Conservation (phyloP, 2,329 filamentous ascomycete genomes). For the Trichophyton rubrum region DNA sequence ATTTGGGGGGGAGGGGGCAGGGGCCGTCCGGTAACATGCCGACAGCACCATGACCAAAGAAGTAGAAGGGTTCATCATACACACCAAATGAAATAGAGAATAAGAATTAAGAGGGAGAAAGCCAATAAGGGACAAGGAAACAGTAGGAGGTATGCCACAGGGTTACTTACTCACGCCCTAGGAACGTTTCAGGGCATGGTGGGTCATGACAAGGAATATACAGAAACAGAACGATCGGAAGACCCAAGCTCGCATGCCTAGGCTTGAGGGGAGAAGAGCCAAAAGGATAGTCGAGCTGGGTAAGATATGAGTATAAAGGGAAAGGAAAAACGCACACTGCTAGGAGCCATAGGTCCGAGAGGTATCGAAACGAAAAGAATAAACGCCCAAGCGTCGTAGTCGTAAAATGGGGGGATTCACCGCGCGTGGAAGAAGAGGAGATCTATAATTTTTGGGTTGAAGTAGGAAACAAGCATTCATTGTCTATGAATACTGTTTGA, state of each 20-base stretch:
- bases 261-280: not conserved
- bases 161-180: slow-evolving; percentile 23
- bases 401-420: slow-evolving; percentile 2
- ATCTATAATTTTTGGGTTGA: not conserved
- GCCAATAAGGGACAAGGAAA: slow-evolving; percentile 15
- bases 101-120: slow-evolving; percentile 11
- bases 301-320: slow-evolving; percentile 10
- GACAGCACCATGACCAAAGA: not conserved
- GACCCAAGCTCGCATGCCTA: not conserved
- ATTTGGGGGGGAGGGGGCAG: not conserved
- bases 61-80: slow-evolving; percentile 10
- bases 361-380: slow-evolving; percentile 5
- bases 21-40: not conserved
- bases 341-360: not conserved
- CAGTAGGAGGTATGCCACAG: slow-evolving; percentile 2
- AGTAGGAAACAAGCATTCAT: not conserved
- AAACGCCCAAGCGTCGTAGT: slow-evolving; percentile 7
- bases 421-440: not conserved
- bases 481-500: slow-evolving; percentile 25
- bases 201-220: slow-evolving; percentile 4
- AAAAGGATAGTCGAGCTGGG: slow-evolving; percentile 17
- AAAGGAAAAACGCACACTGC: not conserved
- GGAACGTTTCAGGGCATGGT: slow-evolving; percentile 28
- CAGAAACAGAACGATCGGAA: not conserved
- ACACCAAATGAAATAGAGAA: not conserved